Base-by-base conservation (phyloP, 75 land plant species). In the Cunninghamia lanceolata region DNA sequence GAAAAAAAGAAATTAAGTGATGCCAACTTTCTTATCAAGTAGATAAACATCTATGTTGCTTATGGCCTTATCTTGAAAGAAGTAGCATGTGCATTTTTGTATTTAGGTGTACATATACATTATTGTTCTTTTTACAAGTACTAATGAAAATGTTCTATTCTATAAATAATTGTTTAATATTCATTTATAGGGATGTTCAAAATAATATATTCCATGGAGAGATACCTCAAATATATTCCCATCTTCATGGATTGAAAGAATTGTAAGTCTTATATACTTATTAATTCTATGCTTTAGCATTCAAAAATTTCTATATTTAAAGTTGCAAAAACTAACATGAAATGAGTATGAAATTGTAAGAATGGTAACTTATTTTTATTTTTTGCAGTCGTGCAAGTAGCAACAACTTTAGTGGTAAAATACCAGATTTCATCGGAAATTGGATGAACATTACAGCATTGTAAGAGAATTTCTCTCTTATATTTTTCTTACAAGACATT, bases 121-220 rank as follows among this genome's bases (percentile, higher is more conserved):
- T 8, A 8, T 9, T 70, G 6, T 70, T 30, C 8, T 7, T 70
- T 54, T 9, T n/a, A 28, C 10, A 4, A 70, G 73, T 2, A 70
- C 8, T 70, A 2, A n/a, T 9, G 13, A 2, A 70, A 70, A 1
- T 30, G 4, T 9, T 25, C 0, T 28, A 30, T 28, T 70, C 35
- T 9, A 70, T 25, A 30, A 70, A 70, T 70, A 10, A 30, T 70
- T 70, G 0, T 70, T 70, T 70, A 25, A 9, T 9, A 28, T 70
- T 70, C 34, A 30, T 70, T 70, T 70, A 30, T 88, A 96, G 99
- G 25, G 87, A 90, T 84, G 77, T 96, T 10, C 87, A 90, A n/a
- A 88, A 88, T 53, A 96, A 96, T 87, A 88, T 77, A 21, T 89
- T 96, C 83, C 88, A 88, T 45, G 96, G 95, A 63, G 56, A 86